phyloP scores from a whole-genome alignment of 306 rosid genomes.

The Sindora glabra region DNA sequence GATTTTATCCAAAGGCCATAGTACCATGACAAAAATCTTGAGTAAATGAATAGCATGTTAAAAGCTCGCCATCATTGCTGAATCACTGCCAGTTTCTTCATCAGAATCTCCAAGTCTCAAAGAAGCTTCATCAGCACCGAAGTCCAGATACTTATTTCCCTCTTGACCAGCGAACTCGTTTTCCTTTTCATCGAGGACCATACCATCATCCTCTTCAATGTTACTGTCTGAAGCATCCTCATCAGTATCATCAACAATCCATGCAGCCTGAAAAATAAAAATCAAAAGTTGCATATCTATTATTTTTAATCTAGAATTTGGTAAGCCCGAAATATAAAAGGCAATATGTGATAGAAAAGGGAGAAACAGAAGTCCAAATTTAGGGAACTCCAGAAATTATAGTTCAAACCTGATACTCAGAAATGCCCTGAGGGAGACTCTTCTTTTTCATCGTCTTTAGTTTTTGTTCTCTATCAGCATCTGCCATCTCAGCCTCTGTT shows the following conservation, averaged over 20 bases:
- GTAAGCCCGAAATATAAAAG: not conserved
- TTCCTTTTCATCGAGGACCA: constrained; percentile 56
- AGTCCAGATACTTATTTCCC: constrained; percentile 29
- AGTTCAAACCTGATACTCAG: constrained; percentile 77
- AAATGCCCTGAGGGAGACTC: constrained; percentile 74
- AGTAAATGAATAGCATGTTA: not conserved
- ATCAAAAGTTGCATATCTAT: not conserved
- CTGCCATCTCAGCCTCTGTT: constrained; percentile 69
- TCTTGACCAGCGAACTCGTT: constrained; percentile 38
- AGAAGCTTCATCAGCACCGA: constrained; percentile 62
- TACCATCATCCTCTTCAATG: constrained; percentile 51
- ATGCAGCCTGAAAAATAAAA: constrained; percentile 63
- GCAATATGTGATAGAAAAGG: not conserved
- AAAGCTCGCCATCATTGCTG: constrained; percentile 84
- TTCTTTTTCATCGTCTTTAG: constrained; percentile 53
- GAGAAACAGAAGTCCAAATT: not conserved
- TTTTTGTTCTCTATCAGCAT: constrained; percentile 52
- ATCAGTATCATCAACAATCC: constrained; percentile 70
- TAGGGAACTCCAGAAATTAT: not conserved
- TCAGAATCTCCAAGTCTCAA: constrained; percentile 59
- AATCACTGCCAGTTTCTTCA: constrained; percentile 67
- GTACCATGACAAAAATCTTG: not conserved
- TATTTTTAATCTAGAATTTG: not conserved
- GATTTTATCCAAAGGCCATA: not conserved
- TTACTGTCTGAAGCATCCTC: constrained; percentile 46